Percentiles rank a stretch among this genome's conserved stretches.
phyloP scores from a whole-genome alignment of 371 early-diverging fungal genomes.

The Mortierella sp. region DNA sequence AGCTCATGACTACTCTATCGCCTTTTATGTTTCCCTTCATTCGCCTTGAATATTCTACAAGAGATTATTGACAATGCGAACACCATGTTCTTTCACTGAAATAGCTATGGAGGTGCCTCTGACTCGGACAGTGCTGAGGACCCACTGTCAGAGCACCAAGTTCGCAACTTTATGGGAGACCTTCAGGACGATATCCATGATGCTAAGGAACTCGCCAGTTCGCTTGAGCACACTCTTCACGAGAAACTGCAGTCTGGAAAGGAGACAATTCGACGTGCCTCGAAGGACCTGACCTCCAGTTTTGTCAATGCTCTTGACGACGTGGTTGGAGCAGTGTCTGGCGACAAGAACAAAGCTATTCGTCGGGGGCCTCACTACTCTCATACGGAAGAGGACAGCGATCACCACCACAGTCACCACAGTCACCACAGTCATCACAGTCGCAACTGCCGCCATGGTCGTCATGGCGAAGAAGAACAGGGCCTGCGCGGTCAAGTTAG shows the following conservation, averaged over 20 bases:
- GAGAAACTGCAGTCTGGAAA: conserved; percentile 19
- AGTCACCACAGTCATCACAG: no score
- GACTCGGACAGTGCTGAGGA: conserved; percentile 46
- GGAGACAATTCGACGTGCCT: conserved; percentile 22
- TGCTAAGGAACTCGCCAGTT: conserved; percentile 22
- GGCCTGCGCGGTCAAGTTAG: conserved; percentile 4
- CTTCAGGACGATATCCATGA: conserved; percentile 33
- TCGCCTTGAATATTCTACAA: not conserved
- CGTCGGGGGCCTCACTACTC: not conserved
- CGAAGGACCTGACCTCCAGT: conserved; percentile 14
- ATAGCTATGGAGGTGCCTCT: conserved; percentile 2
- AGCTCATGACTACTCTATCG: not conserved
- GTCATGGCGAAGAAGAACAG: not conserved
- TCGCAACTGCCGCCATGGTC: conserved; percentile 8
- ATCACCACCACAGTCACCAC: not conserved
- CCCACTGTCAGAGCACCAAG: conserved; percentile 36
- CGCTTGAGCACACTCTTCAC: conserved; percentile 23
- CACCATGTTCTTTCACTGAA: not conserved
- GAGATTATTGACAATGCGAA: not conserved
- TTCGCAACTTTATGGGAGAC: conserved; percentile 29
- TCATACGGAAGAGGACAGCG: conserved; percentile 1
- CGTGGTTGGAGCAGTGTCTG: conserved; percentile 4
- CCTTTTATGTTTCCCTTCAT: not conserved
- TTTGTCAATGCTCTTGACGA: conserved; percentile 17
- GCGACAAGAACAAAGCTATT: not conserved